These are phyloP conservation scores for Dothistroma pini DNA, from an alignment of 2,329 filamentous ascomycete species.

Conservation along the genomic window DNA sequence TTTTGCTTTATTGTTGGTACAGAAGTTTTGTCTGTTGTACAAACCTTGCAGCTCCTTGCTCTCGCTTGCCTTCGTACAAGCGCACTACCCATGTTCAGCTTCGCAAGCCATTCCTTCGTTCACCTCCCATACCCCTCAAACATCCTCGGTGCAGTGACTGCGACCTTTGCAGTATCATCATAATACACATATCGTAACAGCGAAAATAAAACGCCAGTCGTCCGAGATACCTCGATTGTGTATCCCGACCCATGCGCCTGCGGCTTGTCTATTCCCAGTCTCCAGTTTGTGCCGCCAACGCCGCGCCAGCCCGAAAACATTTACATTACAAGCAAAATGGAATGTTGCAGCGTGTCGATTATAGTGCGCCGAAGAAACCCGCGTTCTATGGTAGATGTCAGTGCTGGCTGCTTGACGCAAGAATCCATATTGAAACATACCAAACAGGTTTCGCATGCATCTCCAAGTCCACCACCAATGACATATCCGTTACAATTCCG, in stretches of 20 bases:
- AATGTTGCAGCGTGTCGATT: background rate
- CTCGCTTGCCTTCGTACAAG: background rate
- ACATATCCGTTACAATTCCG: slow-evolving; percentile 37
- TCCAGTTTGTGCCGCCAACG: background rate
- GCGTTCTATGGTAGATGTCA: slow-evolving; percentile 25
- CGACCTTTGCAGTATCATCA: background rate
- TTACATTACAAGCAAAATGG: background rate
- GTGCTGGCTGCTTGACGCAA: background rate
- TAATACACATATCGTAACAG: background rate
- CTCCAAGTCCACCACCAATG: slow-evolving; percentile 32
- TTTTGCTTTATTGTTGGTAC: too few relatives aligned
- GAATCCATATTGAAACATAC: slow-evolving; percentile 14
- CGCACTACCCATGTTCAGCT: background rate
- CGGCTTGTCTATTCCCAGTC: background rate
- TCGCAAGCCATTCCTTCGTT: background rate
- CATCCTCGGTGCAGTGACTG: background rate
- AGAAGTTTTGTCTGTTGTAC: background rate
- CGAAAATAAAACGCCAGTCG: background rate
- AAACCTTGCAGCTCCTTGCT: background rate
- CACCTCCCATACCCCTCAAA: background rate
- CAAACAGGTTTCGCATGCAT: slow-evolving; percentile 35
- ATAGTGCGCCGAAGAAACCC: slow-evolving; percentile 31
- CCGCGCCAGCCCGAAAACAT: slow-evolving; percentile 10
- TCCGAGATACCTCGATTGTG: background rate
- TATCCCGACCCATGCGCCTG: too few relatives aligned